Evolutionary conservation across 768 basidiomycete genomes (phyloP).

Genomic region (Trametes coccinea): DNA sequence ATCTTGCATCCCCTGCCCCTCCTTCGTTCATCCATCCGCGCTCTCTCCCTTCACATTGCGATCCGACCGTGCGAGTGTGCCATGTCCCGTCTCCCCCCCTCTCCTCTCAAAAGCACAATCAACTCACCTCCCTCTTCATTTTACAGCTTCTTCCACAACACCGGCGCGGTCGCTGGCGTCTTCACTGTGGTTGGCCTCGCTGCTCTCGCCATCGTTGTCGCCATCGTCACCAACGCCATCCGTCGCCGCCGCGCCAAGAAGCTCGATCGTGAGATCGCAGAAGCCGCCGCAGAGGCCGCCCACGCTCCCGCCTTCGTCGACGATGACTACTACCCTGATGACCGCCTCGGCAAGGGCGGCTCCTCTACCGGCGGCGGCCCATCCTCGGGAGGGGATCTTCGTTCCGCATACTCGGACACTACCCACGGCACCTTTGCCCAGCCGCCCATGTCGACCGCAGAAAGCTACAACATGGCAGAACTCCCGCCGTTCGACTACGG

Average conservation of each 20-base stretch:
- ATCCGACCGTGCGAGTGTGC: not conserved
- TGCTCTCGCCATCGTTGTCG: slow-evolving; percentile 50
- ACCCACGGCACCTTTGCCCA: slow-evolving; percentile 61
- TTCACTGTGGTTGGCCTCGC: slow-evolving; percentile 73
- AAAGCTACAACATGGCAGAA: slow-evolving; percentile 55
- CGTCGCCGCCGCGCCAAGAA: slow-evolving; percentile 63
- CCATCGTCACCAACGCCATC: slow-evolving; percentile 51
- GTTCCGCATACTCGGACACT: slow-evolving; percentile 45
- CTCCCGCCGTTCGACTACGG: slow-evolving; percentile 40
- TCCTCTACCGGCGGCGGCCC: not conserved
- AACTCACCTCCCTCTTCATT: not conserved
- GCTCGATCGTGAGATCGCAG: slow-evolving; percentile 74
- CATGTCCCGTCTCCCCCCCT: not conserved
- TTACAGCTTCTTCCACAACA: slow-evolving; percentile 70
- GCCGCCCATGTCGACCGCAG: slow-evolving; percentile 35
- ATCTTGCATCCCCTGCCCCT: not conserved
- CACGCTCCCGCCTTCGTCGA: slow-evolving; percentile 52
- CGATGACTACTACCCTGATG: slow-evolving; percentile 45
- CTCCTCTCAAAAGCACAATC: not conserved
- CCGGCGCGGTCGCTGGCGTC: slow-evolving; percentile 67
- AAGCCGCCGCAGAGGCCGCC: slow-evolving; percentile 66
- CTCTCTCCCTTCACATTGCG: not conserved
- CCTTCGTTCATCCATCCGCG: not conserved
- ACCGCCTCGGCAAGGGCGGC: slow-evolving; percentile 9
- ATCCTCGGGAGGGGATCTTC: not conserved